Evolutionary conservation across 2,329 filamentous ascomycete genomes (phyloP).

Genomic region (Epichloe hybrida): DNA sequence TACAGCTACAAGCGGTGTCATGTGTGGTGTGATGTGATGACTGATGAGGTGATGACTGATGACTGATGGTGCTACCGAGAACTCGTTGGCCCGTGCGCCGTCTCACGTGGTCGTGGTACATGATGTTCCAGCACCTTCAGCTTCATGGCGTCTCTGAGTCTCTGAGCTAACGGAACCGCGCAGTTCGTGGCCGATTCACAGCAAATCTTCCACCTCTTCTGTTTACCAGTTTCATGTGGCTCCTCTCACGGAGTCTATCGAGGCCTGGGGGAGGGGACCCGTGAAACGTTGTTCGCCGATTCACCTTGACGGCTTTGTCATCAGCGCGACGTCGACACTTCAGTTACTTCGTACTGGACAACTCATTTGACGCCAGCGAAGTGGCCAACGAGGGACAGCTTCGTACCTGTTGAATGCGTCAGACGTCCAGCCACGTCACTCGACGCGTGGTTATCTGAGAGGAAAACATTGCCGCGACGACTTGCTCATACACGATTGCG

Average conservation of each 20-base stretch:
- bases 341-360: not conserved
- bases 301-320: not conserved
- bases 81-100: constrained; percentile 11
- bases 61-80: not conserved
- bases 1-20: too few species aligned
- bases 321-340: not conserved
- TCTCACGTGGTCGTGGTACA: constrained; percentile 11
- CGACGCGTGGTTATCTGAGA: not conserved
- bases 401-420: not conserved
- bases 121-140: constrained; percentile 6
- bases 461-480: not conserved
- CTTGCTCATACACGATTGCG: not conserved
- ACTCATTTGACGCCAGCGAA: not conserved
- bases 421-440: not conserved
- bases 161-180: not conserved
- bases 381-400: not conserved
- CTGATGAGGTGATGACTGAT: too few species aligned
- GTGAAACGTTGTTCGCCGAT: constrained; percentile 1
- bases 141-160: constrained; percentile 2
- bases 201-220: not conserved
- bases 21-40: too few species aligned
- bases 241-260: constrained; percentile 6
- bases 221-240: constrained; percentile 8
- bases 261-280: constrained; percentile 14
- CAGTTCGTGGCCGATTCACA: not conserved